Percentiles rank a stretch among this genome's conserved stretches.
Evolutionary conservation across 202 grass and related monocot species (phyloP).

Genomic region (Carex arenaria): DNA sequence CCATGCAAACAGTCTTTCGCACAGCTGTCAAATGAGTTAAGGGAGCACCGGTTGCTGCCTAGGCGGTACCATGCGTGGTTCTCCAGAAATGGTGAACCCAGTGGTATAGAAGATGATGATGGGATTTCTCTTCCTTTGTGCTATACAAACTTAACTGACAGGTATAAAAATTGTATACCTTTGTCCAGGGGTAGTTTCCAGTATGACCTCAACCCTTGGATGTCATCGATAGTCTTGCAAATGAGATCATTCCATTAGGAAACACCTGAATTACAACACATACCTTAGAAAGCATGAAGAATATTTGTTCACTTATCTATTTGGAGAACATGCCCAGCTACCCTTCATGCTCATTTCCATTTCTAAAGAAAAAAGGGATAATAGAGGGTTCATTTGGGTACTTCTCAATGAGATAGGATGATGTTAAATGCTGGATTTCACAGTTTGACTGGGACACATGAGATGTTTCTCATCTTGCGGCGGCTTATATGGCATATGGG

Average conservation of each 20-base stretch:
- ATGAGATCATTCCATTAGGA: not conserved
- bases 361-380: not conserved
- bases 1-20: constrained; percentile 72
- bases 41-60: constrained; percentile 79
- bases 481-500: not conserved
- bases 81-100: constrained; percentile 58
- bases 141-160: constrained; percentile 79
- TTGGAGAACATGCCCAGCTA: not conserved
- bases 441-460: not conserved
- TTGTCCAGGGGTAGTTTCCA: constrained; percentile 24
- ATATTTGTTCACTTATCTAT: not conserved
- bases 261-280: constrained; percentile 2
- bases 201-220: not conserved
- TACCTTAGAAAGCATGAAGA: not conserved
- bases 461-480: not conserved
- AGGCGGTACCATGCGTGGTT: constrained; percentile 99
- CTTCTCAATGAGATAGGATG: not conserved
- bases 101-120: constrained; percentile 85
- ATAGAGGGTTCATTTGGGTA: not conserved
- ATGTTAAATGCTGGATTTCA: not conserved
- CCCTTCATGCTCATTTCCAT: not conserved
- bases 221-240: not conserved
- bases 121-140: constrained; percentile 85
- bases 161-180: constrained; percentile 37
- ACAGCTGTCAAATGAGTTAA: constrained; percentile 77